A percentile compares a stretch with the other conserved stretches of the same genome.
These are phyloP conservation scores for Barnettozyma hawaiiensis DNA, from an alignment of 1,139 yeast genomes.

Conservation along the genomic window DNA sequence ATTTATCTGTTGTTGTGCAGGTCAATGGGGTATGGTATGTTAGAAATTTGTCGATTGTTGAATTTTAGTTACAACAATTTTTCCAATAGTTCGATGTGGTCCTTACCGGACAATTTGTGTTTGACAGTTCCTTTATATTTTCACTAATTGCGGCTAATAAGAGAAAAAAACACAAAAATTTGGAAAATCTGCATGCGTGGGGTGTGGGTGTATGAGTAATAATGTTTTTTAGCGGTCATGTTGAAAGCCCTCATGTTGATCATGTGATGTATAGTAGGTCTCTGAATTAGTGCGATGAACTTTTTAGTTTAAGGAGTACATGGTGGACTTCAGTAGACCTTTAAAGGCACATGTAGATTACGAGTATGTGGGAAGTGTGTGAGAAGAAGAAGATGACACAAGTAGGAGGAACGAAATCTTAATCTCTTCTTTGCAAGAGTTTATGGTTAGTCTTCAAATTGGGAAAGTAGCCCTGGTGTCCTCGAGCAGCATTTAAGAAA, in stretches of 20 bases:
- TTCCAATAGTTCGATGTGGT: constrained; percentile 6
- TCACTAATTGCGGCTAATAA: too few species aligned
- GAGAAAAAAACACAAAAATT: background rate
- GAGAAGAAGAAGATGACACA: too few species aligned
- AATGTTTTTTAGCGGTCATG: constrained; percentile 6
- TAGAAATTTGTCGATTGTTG: constrained; percentile 2
- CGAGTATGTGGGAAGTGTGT: too few species aligned
- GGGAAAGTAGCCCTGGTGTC: background rate
- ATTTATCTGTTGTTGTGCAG: constrained; percentile 10
- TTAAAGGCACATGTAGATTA: too few species aligned
- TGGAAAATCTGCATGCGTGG: background rate
- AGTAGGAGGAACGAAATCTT: too few species aligned
- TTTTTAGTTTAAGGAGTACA: too few species aligned
- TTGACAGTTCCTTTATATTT: background rate
- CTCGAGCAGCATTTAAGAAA: constrained; percentile 3
- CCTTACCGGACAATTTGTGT: constrained; percentile 5
- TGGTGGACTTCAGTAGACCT: too few species aligned
- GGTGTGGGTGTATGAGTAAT: too few species aligned
- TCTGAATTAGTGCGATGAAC: too few species aligned
- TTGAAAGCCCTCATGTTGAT: background rate
- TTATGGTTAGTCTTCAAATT: too few species aligned
- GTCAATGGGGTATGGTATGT: constrained; percentile 6
- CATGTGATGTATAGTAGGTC: background rate
- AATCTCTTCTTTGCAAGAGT: too few species aligned
- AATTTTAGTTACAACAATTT: constrained; percentile 9